Conservation (phyloP, 1,284 basidiomycete species). For the Athelia sp. region DNA sequence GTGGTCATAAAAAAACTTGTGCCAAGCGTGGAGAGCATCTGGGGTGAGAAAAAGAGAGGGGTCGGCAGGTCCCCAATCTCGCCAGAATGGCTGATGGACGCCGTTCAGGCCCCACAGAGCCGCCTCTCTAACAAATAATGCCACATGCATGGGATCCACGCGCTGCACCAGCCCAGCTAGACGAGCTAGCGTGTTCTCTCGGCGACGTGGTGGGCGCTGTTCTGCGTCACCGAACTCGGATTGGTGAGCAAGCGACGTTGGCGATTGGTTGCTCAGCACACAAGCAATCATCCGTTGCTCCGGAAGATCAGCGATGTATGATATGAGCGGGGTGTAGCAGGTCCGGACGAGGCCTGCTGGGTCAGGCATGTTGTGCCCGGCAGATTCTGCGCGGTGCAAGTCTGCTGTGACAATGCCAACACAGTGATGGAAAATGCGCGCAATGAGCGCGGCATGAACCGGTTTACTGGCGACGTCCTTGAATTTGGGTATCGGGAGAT, state of each 20-base stretch:
- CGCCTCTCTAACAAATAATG: background rate
- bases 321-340: conserved; percentile 4
- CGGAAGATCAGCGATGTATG: conserved; percentile 5
- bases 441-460: conserved; percentile 2
- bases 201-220: background rate
- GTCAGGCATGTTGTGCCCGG: conserved; percentile 5
- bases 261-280: background rate
- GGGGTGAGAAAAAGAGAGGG: background rate
- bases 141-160: background rate
- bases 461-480: background rate
- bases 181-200: background rate
- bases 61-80: background rate
- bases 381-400: background rate
- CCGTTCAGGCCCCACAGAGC: background rate
- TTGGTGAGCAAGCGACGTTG: background rate
- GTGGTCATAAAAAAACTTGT: conserved; percentile 1
- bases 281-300: conserved; percentile 6
- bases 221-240: background rate
- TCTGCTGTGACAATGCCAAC: conserved; percentile 1
- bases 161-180: background rate
- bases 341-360: background rate
- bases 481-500: conserved; percentile 3
- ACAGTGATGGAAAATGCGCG: conserved; percentile 7
- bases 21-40: background rate
- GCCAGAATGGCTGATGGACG: conserved; percentile 1